These are phyloP conservation scores for Penicillium sp. DNA, from an alignment of 2,329 filamentous ascomycete genomes.

Conservation along the genomic window DNA sequence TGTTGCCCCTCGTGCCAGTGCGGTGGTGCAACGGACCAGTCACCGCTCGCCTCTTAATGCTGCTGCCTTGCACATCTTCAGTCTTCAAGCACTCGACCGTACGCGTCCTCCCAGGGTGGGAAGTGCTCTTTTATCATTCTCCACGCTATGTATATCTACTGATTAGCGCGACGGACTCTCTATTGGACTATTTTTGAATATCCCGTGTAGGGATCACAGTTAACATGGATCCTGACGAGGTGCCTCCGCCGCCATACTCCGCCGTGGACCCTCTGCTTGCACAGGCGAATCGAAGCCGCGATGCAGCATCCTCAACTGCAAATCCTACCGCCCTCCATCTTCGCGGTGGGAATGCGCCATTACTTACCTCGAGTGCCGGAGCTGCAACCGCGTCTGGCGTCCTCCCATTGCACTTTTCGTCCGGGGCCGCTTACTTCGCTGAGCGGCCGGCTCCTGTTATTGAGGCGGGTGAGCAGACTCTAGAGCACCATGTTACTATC, in stretches of 20 bases:
- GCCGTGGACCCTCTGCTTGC: constrained; percentile 43
- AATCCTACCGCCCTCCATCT: constrained; percentile 23
- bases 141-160: constrained; percentile 25
- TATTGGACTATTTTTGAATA: constrained; percentile 1
- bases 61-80: constrained; percentile 36
- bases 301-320: constrained; percentile 22
- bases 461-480: constrained; percentile 30
- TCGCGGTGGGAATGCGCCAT: constrained; percentile 27
- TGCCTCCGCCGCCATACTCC: constrained; percentile 49
- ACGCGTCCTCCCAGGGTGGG: not conserved
- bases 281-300: constrained; percentile 27
- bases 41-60: constrained; percentile 27
- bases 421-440: constrained; percentile 44
- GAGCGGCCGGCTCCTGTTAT: constrained; percentile 37
- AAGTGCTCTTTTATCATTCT: constrained; percentile 12
- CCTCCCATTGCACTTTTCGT: constrained; percentile 40
- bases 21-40: constrained; percentile 8
- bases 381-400: constrained; percentile 20
- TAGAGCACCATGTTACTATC: constrained; percentile 46
- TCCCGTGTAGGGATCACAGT: not conserved
- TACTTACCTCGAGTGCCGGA: constrained; percentile 25
- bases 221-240: constrained; percentile 44
- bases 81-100: not conserved
- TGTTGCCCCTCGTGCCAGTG: not conserved
- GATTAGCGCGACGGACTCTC: constrained; percentile 14